Evolutionary conservation across 306 rosid species (phyloP), one percentile per base, ranked within the genome.

Genomic region (Castanopsis chinensis): DNA sequence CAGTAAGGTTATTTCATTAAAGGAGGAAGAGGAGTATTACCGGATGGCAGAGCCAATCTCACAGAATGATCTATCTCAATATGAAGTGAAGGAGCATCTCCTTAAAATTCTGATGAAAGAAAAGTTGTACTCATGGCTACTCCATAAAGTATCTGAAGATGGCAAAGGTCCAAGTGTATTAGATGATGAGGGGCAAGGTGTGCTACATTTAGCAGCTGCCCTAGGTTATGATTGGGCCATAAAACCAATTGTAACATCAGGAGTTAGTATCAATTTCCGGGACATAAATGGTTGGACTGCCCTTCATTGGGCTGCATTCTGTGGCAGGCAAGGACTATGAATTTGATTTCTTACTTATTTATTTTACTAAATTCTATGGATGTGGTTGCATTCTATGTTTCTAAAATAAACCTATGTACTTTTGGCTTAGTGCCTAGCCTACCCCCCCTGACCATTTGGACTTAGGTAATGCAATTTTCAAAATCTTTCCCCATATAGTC

Each of bases 271-370:
- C 78, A 93, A 93, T 85, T 93, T 93, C 85, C 92, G 98, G 21
- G 98, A 93, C 69, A 72, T 81, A 63, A 93, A 90, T 81, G 98
- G 98, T 55, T 93, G 97, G 98, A 90, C 98, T 11, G 98, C 97
- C 63, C 80, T 93, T 71, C 98, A 93, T 79, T 93, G 98, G 98
- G 98, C 97, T 51, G 98, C 98, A 69, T 91, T 71, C 73, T 82
- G 75, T 85, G 95, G 98, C 97, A 89, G 98, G 98, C 80, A 87
- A 90, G 78, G 79, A 32, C 78, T 73, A 69, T 64, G 64, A 80
- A 61, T 79, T 64, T 76, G 33, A 65, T 56, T 56, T 18, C 30
- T 41, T 20, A 45, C 4, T 72, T 52, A 64, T 35, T 13, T 57
- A 57, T 79, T 64, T 52, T 58, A 53, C 23, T 28, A 61, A 67